Conservation (phyloP, 176 grass and related monocot species). For the Secale cereale region DNA sequence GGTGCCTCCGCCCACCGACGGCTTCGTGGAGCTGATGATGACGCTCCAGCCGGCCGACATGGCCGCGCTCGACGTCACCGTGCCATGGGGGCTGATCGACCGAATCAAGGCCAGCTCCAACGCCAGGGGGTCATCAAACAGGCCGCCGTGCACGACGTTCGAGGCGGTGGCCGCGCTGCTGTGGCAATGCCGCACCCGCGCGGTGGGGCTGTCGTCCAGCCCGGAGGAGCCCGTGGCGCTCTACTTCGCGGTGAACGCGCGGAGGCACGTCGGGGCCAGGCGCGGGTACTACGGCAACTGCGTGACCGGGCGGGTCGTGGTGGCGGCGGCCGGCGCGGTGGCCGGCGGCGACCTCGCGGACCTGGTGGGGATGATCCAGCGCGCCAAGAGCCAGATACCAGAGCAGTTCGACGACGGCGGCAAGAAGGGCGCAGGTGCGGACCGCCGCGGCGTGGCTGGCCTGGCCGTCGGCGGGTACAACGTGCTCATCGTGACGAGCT, state of each 20-base stretch:
- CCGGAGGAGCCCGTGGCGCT: background rate
- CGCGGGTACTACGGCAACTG: background rate
- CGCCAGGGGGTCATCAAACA: background rate
- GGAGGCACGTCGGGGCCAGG: background rate
- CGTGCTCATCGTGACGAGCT: too few species aligned
- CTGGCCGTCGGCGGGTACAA: too few species aligned
- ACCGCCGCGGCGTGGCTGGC: too few species aligned
- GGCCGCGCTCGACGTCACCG: background rate
- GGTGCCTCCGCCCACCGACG: background rate
- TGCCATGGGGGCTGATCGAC: background rate
- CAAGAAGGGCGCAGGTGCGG: too few species aligned
- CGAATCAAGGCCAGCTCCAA: background rate
- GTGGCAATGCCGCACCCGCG: conserved; percentile 27
- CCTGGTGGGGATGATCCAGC: too few species aligned
- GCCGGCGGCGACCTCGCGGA: too few species aligned
- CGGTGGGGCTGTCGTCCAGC: background rate
- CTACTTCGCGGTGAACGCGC: background rate
- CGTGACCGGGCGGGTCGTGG: background rate
- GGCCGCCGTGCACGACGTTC: conserved; percentile 2
- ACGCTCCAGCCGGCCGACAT: background rate
- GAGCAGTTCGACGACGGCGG: too few species aligned
- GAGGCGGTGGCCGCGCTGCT: conserved; percentile 18
- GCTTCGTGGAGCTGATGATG: background rate
- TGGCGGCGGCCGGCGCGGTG: too few species aligned
- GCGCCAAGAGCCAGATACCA: too few species aligned